Evolutionary conservation across 139 green algal genomes (phyloP), one percentile per base, ranked within the genome.

Genomic region (Chlamydomonas sphaeroides): DNA sequence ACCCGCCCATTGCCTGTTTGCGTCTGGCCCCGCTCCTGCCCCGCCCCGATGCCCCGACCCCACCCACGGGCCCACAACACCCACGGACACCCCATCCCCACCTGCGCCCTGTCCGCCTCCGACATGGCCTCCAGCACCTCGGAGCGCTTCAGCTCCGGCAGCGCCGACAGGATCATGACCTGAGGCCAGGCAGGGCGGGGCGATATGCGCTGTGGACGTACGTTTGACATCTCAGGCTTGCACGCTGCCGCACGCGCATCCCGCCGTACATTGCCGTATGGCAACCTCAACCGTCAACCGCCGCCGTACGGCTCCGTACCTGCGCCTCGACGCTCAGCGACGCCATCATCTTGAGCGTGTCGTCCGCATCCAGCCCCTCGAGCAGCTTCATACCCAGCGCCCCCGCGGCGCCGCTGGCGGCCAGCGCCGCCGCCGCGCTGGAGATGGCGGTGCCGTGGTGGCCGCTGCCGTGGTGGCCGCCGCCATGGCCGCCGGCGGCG

Each of bases 81-180:
- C 33, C 51, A 61, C 20, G 17, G 4, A 10, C 45, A 51, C 14
- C 20, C 48, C 21, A 15, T 2, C 33, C 70, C 0, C 38, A 72
- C 65, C 59, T 69, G 59, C 3, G 84, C 84, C 23, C 88, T 57
- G 48, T 85, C 81, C 39, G 73, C 71, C 38, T 85, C 84, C 0
- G n/a, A 20, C 83, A 92, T 88, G 5, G 68, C 56, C 39, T 83
- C 35, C 32, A 88, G 51, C 39, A 90, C 68, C 67, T 88, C 77
- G 32, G 63, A 49, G 1, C 77, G 45, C 18, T 48, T 45, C 21
- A 66, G 66, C 57, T 81, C 45, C 51, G 48, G 21, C n/a, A 86
- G 69, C 2, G 62, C 33, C 2, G 65, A 21, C 67, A 85, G 78
- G 67, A 85, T 38, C 53, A 85, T 7, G 17, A 85, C 67, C 78